Percentiles rank a stretch among this genome's conserved stretches.
phyloP scores from a whole-genome alignment of 306 rosid species.

The Quercus dentata region DNA sequence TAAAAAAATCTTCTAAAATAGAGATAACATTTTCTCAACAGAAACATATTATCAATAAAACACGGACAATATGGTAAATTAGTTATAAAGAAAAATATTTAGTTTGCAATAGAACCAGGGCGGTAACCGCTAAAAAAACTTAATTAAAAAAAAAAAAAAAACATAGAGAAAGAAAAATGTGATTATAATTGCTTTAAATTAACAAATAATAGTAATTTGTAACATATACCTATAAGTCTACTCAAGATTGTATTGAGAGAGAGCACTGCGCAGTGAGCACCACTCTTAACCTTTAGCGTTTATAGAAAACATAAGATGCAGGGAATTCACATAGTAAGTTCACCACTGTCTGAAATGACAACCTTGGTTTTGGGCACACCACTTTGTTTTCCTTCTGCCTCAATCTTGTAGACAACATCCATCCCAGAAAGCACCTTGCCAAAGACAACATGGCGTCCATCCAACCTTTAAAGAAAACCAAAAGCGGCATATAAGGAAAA shows the following conservation, averaged over 20 bases:
- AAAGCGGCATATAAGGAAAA: constrained; percentile 1
- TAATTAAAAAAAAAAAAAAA: background rate
- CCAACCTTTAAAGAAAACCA: constrained; percentile 56
- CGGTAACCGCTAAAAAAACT: background rate
- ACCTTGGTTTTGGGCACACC: constrained; percentile 40
- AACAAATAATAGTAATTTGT: background rate
- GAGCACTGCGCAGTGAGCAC: background rate
- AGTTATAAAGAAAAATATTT: too few species aligned
- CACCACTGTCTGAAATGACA: constrained; percentile 50
- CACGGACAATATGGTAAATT: too few species aligned
- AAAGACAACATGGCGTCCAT: constrained; percentile 71
- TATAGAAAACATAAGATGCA: background rate
- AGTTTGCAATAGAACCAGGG: background rate
- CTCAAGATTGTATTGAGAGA: background rate
- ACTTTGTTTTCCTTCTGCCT: constrained; percentile 32
- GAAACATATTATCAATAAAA: too few species aligned
- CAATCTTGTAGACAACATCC: constrained; percentile 51
- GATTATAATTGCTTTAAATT: background rate
- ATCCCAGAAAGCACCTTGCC: constrained; percentile 55
- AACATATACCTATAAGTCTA: background rate
- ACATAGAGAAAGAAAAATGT: background rate
- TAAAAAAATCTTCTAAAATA: too few species aligned
- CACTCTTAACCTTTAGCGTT: background rate
- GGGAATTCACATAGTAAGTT: constrained; percentile 25
- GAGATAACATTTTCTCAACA: too few species aligned